Evolutionary conservation across 2,329 filamentous ascomycete genomes (phyloP).

Genomic region (Fusarium coffeatum): DNA sequence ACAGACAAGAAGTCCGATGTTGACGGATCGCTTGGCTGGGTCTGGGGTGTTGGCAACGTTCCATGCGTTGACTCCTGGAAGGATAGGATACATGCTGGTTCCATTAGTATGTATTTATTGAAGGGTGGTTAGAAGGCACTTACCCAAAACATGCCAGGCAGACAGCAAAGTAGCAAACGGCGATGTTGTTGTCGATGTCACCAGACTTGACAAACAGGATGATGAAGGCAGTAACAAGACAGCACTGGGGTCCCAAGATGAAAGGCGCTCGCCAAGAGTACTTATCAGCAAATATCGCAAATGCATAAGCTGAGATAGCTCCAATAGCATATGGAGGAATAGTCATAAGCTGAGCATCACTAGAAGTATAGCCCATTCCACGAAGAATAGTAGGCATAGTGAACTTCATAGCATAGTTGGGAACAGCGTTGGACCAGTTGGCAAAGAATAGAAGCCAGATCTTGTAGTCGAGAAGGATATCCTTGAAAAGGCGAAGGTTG

Average conservation of each 20-base stretch:
- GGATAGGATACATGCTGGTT: conserved; percentile 52
- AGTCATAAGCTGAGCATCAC: conserved; percentile 47
- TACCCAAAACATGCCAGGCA: conserved; percentile 25
- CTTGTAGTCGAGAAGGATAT: conserved; percentile 61
- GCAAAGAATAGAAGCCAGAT: conserved; percentile 56
- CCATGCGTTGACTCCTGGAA: conserved; percentile 57
- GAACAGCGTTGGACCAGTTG: conserved; percentile 57
- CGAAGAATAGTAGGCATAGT: conserved; percentile 55
- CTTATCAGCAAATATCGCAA: conserved; percentile 22
- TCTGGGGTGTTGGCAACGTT: conserved; percentile 54
- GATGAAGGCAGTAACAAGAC: conserved; percentile 13
- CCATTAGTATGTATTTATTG: not conserved
- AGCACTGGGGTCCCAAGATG: conserved; percentile 17
- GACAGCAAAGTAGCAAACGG: conserved; percentile 20
- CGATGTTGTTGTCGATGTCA: conserved; percentile 11
- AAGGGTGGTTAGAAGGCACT: fast-evolving
- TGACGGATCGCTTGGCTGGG: conserved; percentile 55
- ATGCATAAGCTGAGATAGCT: conserved; percentile 16
- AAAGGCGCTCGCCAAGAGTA: conserved; percentile 22
- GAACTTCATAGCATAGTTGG: conserved; percentile 51
- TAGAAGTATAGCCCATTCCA: conserved; percentile 55
- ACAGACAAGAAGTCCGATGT: conserved; percentile 56
- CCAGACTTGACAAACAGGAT: conserved; percentile 18
- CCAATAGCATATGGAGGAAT: conserved; percentile 20
- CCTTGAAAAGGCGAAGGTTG: conserved; percentile 42